These are phyloP conservation scores for Annulohypoxylon truncatum DNA, from an alignment of 2,329 filamentous ascomycete genomes.

Conservation along the genomic window DNA sequence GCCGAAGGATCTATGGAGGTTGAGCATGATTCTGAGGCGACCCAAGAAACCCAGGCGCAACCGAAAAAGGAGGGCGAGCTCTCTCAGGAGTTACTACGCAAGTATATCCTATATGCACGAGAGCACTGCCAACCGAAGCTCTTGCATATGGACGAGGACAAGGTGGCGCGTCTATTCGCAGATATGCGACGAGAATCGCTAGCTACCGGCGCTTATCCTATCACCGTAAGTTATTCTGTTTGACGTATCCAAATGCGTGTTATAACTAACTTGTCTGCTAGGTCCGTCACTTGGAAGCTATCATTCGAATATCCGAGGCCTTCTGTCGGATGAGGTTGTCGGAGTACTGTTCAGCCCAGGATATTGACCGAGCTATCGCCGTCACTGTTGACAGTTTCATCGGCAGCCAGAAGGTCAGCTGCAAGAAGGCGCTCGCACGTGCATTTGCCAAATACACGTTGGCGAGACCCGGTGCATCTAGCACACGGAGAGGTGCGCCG, in stretches of 20 bases:
- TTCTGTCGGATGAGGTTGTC: slow-evolving; percentile 99
- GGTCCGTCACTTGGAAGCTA: slow-evolving; percentile 97
- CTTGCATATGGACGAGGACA: slow-evolving; percentile 98
- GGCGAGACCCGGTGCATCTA: slow-evolving; percentile 58
- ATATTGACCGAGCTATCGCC: slow-evolving; percentile 96
- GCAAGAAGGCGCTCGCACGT: slow-evolving; percentile 93
- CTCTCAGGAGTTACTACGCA: slow-evolving; percentile 88
- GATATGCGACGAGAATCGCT: slow-evolving; percentile 95
- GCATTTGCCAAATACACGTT: slow-evolving; percentile 95
- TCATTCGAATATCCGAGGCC: slow-evolving; percentile 92
- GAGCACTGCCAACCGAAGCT: slow-evolving; percentile 91
- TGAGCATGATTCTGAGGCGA: slow-evolving; percentile 64
- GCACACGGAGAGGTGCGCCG: slow-evolving; percentile 39
- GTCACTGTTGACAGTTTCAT: slow-evolving; percentile 98
- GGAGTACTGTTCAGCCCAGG: slow-evolving; percentile 88
- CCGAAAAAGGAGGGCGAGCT: slow-evolving; percentile 74
- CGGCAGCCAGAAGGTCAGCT: slow-evolving; percentile 94
- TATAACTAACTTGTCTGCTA: slow-evolving; percentile 56
- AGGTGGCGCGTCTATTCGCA: slow-evolving; percentile 91
- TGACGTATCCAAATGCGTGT: no score
- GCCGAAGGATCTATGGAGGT: slow-evolving; percentile 69
- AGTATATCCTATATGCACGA: slow-evolving; percentile 96
- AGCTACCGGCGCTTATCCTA: slow-evolving; percentile 95
- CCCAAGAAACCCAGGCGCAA: slow-evolving; percentile 47
- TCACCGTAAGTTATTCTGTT: slow-evolving; percentile 77